A percentile compares a stretch with the other conserved stretches of the same genome.
Conservation (phyloP, 1,284 basidiomycete genomes). For the Tilletia horrida region DNA sequence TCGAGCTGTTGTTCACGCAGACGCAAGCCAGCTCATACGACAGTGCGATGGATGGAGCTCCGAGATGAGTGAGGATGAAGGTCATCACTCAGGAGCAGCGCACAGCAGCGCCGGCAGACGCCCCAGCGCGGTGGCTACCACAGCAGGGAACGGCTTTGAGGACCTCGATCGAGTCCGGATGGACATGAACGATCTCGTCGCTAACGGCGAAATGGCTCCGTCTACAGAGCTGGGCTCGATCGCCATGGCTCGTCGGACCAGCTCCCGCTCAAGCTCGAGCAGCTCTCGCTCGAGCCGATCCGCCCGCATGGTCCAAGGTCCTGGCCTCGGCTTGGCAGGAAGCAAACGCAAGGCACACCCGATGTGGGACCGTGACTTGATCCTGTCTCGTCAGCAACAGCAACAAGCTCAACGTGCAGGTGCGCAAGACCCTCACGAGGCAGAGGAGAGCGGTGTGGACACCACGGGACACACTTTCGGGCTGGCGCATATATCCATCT, state of each 20-base stretch:
- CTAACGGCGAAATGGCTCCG: background rate
- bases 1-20: background rate
- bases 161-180: constrained; percentile 5
- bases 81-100: no score
- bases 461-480: constrained; percentile 7
- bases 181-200: constrained; percentile 2
- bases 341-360: constrained; percentile 6
- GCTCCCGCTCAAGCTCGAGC: constrained; percentile 1
- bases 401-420: background rate
- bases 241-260: background rate
- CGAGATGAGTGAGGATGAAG: background rate
- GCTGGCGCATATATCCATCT: background rate
- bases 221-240: background rate
- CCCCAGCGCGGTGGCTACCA: background rate
- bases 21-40: background rate
- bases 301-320: background rate
- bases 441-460: background rate
- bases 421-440: background rate
- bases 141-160: background rate
- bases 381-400: background rate
- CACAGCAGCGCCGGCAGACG: background rate
- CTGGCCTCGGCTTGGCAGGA: background rate
- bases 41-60: constrained; percentile 4
- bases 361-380: constrained; percentile 3
- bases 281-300: background rate